These are phyloP conservation scores for Fusarium begoniae DNA, from an alignment of 2,329 filamentous ascomycete species.

Conservation along the genomic window DNA sequence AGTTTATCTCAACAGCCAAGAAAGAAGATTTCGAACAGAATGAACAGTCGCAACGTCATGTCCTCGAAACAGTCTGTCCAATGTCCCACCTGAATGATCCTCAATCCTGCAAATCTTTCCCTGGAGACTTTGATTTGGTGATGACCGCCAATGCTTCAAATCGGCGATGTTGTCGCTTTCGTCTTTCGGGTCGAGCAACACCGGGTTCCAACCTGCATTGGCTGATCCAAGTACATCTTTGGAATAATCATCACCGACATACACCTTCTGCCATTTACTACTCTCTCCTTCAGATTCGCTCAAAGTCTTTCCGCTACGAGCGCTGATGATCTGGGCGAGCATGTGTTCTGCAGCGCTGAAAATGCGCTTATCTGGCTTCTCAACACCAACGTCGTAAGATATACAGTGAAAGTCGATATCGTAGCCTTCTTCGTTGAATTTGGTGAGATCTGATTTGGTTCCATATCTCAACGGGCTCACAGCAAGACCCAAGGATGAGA, in stretches of 20 bases:
- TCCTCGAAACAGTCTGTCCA: neutral
- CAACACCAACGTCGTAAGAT: conserved; percentile 69
- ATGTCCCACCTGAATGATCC: neutral
- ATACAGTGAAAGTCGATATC: conserved; percentile 47
- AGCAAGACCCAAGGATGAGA: conserved; percentile 18
- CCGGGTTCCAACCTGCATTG: conserved; percentile 22
- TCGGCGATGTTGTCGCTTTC: neutral
- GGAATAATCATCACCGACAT: conserved; percentile 30
- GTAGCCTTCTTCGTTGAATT: neutral
- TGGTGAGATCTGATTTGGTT: fast-evolving
- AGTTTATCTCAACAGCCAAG: conserved; percentile 1
- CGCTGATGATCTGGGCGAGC: conserved; percentile 30
- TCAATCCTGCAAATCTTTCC: neutral
- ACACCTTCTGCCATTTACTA: conserved; percentile 12
- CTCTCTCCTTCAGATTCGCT: neutral
- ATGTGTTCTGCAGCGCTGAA: conserved; percentile 63
- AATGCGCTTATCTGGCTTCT: conserved; percentile 66
- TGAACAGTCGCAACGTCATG: conserved; percentile 9
- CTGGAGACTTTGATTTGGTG: fast-evolving
- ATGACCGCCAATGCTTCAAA: neutral
- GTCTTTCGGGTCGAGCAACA: conserved; percentile 22
- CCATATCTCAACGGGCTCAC: conserved; percentile 31
- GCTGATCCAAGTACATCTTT: conserved; percentile 31
- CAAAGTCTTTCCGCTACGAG: neutral
- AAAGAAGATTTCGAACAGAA: conserved; percentile 8